Evolutionary conservation across 2,329 filamentous ascomycete genomes (phyloP), one percentile per base, ranked within the genome.

Genomic region (Xylaria sp.): DNA sequence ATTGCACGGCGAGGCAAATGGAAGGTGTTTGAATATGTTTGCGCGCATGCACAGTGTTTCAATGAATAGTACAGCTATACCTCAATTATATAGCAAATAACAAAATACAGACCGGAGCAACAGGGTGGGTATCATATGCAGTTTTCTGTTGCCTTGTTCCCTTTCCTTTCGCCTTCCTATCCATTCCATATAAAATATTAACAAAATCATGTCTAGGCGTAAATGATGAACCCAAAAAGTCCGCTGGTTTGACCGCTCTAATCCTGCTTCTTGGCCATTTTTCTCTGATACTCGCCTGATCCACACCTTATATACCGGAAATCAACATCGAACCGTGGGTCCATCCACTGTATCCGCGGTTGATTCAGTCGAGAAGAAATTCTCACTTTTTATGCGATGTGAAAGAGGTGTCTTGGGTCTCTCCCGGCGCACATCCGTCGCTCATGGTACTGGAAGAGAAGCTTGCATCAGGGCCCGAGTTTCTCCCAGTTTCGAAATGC

Each of bases 81-180:
- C 57, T 48, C n/a, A 46, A 51, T 56, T 41, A 28, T 52, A 54
- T 50, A 64, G 20, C 8, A 23, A 50, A 62, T 52, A 58, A 46
- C 39, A 61, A 61, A 8, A n/a, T 68, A 28, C 13, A 41, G 56
- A 54, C 28, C n/a, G 2, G 10, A 46, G 15, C 9, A 65, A 65
- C 59, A 65, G 28, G 62, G 48, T 34, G 69, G 67, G 67, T 69
- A 69, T 69, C 67, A 67, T 52, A 52, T 56, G 31, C 37, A 7
- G 34, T 56, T 48, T 55, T 57, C 58, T 20, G 55, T 44, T 23
- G 10, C 31, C 44, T 39, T 31, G 13, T 39, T 23, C 50, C 58
- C 46, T 34, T 52, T 39, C 34, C 37, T 46, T 46, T 20, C 50
- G 46, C 46, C 46, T 39, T 34, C 15, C 34, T 1, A 2, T 15